Evolutionary conservation across 2,329 filamentous ascomycete genomes (phyloP), one percentile per base, ranked within the genome.

Genomic region (Arthrobotrys entomopaga): DNA sequence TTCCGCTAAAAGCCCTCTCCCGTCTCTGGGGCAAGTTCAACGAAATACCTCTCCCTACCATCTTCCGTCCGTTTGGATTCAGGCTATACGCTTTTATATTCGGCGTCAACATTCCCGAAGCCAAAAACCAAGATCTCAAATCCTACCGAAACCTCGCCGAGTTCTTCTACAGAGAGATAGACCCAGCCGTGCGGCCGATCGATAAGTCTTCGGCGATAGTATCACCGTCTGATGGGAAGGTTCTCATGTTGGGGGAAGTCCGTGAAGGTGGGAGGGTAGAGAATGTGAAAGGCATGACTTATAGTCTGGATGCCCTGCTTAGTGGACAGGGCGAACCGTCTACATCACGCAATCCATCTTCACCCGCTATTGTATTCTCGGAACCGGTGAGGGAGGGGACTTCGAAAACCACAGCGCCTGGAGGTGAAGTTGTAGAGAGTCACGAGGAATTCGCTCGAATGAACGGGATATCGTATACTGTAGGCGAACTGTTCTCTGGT

Each of bases 281-380:
- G 81, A 95, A 99, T 83, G 94, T 99, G 77, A 99, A 99, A 83
- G 95, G 95, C 73, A 95, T 99, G 86, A 99, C 95, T 0, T 99
- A 99, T 82, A 96, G 90, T 77, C 87, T 99, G 64, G 95, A 99
- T 80, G 93, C 95, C 6, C 86, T 99, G 1, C 86, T 99, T 1
- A 95, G 95, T 59, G 71, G 71, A 0, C 65, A 75, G 22, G 60
- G 54, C 77, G 79, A 71, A 71, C 80, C 42, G 80, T 85, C 3
- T 87, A 87, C 82, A 82, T 89, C 78, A 80, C 86, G 67, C 66
- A 78, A 79, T 34, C 75, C 78, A 3, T 72, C 79, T 24, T 77
- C 79, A 0, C 78, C 78, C 10, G 71, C 48, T 64, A 82, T 80
- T 65, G 77, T 81, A 8, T 79, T 77, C 66, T 49, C 79, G 20